Evolutionary conservation across 306 rosid genomes (phyloP), one percentile per base, ranked within the genome.

Genomic region (Castanea mollissima): DNA sequence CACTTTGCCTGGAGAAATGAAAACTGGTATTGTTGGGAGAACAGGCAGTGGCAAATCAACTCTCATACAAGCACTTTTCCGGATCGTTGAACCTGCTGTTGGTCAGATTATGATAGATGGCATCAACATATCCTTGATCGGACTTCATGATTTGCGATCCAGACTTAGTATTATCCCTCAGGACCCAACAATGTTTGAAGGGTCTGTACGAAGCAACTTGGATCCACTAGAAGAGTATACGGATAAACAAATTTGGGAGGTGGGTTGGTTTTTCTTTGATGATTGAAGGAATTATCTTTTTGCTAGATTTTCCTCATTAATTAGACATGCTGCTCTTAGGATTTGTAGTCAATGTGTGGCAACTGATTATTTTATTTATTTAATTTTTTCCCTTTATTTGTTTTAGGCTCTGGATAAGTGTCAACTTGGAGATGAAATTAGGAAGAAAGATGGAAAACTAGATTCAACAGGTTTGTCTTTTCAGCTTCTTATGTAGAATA

Each of bases 321-420:
- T 49, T 49, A 3, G 54, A 13, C 69, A 5, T 12, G 38, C 19
- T 63, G 19, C 19, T 62, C 31, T 29, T 29, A 31, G 20, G 38
- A 63, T 29, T 63, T 29, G 8, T 63, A 15, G n/a, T 29, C 69
- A 27, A 31, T 14, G 35, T 34, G 69, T 14, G 20, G 25, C 23
- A 31, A 13, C 1, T 65, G 71, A 44, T 65, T 65, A 65, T 41
- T 65, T 60, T 75, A 16, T 74, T 75, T 54, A 41, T 71, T 16
- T 27, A 19, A 13, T 72, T 18, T 67, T 60, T 23, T 20, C 13
- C 87, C 82, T 21, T 20, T 16, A 49, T 51, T 60, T 79, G 20
- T 82, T 80, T 70, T 80, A 94, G 96, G 92, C 92, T 72, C 72
- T 94, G 63, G 96, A 92, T 77, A 92, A 86, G 85, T 90, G 97